A percentile compares a stretch with the other conserved stretches of the same genome.
Evolutionary conservation across 2,329 filamentous ascomycete genomes (phyloP).

Genomic region (Cercospora janseana): DNA sequence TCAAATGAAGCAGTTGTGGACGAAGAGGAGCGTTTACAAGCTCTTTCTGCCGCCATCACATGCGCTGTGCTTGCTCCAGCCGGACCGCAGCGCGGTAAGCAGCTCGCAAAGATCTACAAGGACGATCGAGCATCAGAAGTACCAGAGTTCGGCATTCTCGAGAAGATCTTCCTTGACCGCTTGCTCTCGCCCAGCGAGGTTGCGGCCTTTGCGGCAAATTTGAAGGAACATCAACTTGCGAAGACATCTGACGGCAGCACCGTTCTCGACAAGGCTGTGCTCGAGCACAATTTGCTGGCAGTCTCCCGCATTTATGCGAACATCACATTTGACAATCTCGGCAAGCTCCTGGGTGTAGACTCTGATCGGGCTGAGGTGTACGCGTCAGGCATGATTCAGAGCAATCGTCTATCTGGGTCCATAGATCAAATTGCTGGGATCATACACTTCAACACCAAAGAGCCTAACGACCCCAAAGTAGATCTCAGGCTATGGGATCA

Average conservation of each 20-base stretch:
- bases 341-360: conserved; percentile 71
- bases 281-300: conserved; percentile 92
- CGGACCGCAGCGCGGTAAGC: conserved; percentile 76
- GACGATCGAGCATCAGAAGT: conserved; percentile 78
- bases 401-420: conserved; percentile 78
- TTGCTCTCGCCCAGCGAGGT: conserved; percentile 80
- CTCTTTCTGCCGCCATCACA: conserved; percentile 81
- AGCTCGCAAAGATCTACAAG: conserved; percentile 83
- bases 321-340: conserved; percentile 65
- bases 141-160: conserved; percentile 80
- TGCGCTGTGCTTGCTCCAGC: conserved; percentile 91
- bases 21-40: conserved; percentile 80
- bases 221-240: conserved; percentile 86
- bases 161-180: conserved; percentile 96
- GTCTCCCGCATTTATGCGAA: conserved; percentile 62
- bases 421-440: conserved; percentile 92
- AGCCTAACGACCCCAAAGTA: conserved; percentile 50
- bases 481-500: conserved; percentile 84
- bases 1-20: conserved; percentile 75
- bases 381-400: conserved; percentile 92
- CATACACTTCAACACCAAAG: conserved; percentile 83
- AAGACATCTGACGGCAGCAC: conserved; percentile 87
- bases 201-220: conserved; percentile 73
- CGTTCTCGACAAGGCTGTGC: conserved; percentile 86
- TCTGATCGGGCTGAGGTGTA: conserved; percentile 84